Evolutionary conservation across 1,284 basidiomycete species (phyloP).

Genomic region (Trichosporon coremiiforme): DNA sequence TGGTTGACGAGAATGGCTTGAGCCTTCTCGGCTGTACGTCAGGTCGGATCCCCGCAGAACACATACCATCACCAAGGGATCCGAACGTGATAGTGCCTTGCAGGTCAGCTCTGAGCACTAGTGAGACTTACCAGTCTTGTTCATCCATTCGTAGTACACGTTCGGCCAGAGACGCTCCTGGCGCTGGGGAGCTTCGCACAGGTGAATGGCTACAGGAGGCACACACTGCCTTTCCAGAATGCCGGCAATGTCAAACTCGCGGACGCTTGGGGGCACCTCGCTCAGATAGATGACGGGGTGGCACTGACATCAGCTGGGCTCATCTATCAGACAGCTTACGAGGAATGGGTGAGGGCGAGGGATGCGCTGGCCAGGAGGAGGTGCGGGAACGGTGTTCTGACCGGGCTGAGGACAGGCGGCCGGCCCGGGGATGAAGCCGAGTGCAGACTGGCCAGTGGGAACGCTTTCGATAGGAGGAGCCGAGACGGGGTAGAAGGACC

Average conservation of each 20-base stretch:
- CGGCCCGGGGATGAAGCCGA: conserved; percentile 17
- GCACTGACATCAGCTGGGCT: conserved; percentile 18
- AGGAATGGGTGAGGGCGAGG: conserved; percentile 31
- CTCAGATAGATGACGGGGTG: conserved; percentile 38
- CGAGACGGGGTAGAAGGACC: neutral
- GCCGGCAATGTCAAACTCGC: conserved; percentile 34
- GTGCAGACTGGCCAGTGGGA: neutral
- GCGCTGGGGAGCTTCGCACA: conserved; percentile 33
- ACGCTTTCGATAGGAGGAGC: neutral
- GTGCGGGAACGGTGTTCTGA: neutral
- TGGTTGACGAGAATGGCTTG: conserved; percentile 76
- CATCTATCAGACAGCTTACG: conserved; percentile 20
- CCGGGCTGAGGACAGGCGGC: neutral
- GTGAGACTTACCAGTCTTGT: conserved; percentile 34
- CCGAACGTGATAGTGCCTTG: conserved; percentile 22
- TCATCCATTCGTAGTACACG: conserved; percentile 50
- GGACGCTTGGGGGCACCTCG: conserved; percentile 36
- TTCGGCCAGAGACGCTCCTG: conserved; percentile 39
- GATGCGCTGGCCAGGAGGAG: neutral
- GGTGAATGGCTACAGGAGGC: conserved; percentile 35
- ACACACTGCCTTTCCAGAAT: conserved; percentile 35
- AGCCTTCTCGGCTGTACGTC: conserved; percentile 74
- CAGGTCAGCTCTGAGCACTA: neutral
- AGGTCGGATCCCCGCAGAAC: conserved; percentile 20
- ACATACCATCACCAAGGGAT: conserved; percentile 3